A percentile compares a stretch with the other conserved stretches of the same genome.
Conservation (phyloP, 2,329 filamentous ascomycete species). For the Colletotrichum eleusines region DNA sequence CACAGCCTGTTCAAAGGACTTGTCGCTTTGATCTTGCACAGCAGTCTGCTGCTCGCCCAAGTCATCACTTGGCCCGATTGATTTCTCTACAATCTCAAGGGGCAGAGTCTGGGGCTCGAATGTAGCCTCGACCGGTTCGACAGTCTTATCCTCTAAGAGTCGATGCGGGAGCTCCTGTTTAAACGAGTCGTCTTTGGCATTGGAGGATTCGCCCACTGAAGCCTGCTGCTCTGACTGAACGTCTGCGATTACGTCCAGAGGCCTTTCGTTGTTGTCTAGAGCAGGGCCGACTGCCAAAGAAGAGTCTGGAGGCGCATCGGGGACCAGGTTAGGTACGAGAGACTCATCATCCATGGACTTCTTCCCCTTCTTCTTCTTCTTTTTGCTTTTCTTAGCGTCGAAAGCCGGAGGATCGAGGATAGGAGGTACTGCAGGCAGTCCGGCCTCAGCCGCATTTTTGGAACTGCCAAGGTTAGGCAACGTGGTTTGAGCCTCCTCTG, state of each 20-base stretch:
- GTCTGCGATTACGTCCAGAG: neutral
- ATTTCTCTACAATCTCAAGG: neutral
- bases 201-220: neutral
- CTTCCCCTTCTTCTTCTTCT: constrained; percentile 53
- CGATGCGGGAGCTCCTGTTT: neutral
- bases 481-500: neutral
- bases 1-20: neutral
- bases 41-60: constrained; percentile 2
- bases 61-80: neutral
- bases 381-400: constrained; percentile 49
- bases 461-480: neutral
- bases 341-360: constrained; percentile 20
- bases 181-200: neutral
- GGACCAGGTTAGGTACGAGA: neutral
- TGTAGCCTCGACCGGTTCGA: neutral
- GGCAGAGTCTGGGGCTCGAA: neutral
- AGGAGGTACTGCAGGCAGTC: constrained; percentile 1
- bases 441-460: constrained; percentile 6
- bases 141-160: neutral
- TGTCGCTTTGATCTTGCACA: neutral
- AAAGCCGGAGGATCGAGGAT: constrained; percentile 10
- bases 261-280: neutral
- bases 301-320: neutral
- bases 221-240: neutral
- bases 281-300: neutral